Evolutionary conservation across 176 grass and related monocot genomes (phyloP), one percentile per base, ranked within the genome.

Genomic region (Cenchrus fungigraminus): DNA sequence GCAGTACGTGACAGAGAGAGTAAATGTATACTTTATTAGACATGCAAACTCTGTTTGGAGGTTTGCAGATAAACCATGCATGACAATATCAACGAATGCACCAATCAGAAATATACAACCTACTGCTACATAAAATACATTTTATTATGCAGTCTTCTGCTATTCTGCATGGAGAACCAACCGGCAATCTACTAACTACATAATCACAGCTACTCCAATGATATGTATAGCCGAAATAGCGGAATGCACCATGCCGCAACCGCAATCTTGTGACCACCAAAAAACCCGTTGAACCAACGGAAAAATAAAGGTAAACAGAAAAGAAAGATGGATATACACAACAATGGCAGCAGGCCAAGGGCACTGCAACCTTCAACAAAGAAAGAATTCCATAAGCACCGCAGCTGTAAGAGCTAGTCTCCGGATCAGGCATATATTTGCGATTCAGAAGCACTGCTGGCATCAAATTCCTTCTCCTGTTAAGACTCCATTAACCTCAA

Each of bases 141-240:
- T 84, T 91, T 91, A 87, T 84, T 91, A n/a, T 76, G 85, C 81
- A 71, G 63, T 75, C 61, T 80, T 80, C 56, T 12, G 52, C 52
- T 71, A 49, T 71, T 73, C 85, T 87, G 81, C 81, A 71, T 19
- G 14, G 22, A 59, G 8, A 80, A 70, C 62, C 69, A 76, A 80
- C 69, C 22, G 62, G 62, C 31, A 73, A 50, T 47, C 88, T 83
- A 87, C 51, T 25, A 59, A 56, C 89, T 91, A 91, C 76, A 87
- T 91, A 87, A 87, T 87, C 85, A 84, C 89, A 87, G 47, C 81
- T 87, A 84, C 68, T 76, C 68, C 69, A 91, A 87, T 84, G 60
- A 84, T n/a, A 84, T 81, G 70, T 76, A 73, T 71, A 81, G 80
- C 76, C 69, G 67, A 83, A 76, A 55, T 81, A 78, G 65, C 69